Evolutionary conservation across 1,139 yeast species (phyloP), one percentile per base, ranked within the genome.

Genomic region (Yamadazyma aaseri): DNA sequence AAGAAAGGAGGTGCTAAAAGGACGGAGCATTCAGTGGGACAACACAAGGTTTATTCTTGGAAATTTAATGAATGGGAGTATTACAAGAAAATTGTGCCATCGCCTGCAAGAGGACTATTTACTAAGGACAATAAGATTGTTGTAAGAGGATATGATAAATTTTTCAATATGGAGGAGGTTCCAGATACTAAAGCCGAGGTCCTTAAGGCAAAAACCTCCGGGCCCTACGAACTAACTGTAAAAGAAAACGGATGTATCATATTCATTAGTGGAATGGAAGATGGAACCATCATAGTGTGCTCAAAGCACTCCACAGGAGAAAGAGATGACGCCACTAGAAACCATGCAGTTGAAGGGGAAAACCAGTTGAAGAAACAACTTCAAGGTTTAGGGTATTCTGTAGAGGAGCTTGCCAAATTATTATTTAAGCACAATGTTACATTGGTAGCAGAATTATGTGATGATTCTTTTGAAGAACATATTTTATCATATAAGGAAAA

Each of bases 231-330:
- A 13, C 73, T 89, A 4, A 81, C 97, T 0, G 68, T 83, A 26
- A 92, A 92, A 55, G 95, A 94, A 40, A 94, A 92, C 52, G 99
- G 99, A 0, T 92, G 97, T 52, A 89, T 94, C 41, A 80, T 86
- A 2, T 79, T 94, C 41, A 72, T 92, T 11, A 72, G 95, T 2
- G 97, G 94, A 0, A 60, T 86, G 13, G 66, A 65, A 4, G 82
- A 81, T 47, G 96, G 96, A 0, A 74, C 85, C 0, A 50, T 84
- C 11, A 71, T 92, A 4, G 86, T 89, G 0, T 87, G 97, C 43
- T 86, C 96, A 8, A 92, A 92, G 50, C 94, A 89, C 53, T 80
- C 95, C 0, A 83, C 95, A 0, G 97, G 97, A 0, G 65, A 69
- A 0, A 55, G 86, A 31, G 74, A 65, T 14, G 79, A 73, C 28